Percentiles rank a stretch among this genome's conserved stretches.
Evolutionary conservation across 1,284 basidiomycete genomes (phyloP).

Genomic region (Austropuccinia psidii): DNA sequence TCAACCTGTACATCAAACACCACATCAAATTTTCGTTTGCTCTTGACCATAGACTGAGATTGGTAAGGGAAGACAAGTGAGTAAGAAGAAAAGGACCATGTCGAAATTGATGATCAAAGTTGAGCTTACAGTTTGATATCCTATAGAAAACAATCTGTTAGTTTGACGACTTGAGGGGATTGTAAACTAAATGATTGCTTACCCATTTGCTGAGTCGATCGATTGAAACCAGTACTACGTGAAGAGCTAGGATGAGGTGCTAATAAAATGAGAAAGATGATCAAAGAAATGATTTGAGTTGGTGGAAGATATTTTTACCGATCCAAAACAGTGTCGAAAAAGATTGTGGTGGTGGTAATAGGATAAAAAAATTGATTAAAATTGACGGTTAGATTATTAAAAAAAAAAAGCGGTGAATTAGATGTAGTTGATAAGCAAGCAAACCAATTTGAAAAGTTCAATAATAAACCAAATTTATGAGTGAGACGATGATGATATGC

Average conservation of each 20-base stretch:
- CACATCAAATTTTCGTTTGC: constrained; percentile 27
- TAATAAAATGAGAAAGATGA: not conserved
- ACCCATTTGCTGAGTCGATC: not conserved
- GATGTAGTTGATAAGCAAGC: not conserved
- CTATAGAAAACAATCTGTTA: not conserved
- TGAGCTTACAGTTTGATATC: not conserved
- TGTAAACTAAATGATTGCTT: not conserved
- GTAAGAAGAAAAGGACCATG: not conserved
- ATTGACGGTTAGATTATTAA: not conserved
- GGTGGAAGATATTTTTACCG: too few species aligned
- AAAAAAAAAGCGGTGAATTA: not conserved
- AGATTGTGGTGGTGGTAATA: too few species aligned
- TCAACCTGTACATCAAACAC: constrained; percentile 25
- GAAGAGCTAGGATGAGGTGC: constrained; percentile 29
- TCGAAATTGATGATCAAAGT: not conserved
- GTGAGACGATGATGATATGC: not conserved
- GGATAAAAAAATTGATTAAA: not conserved
- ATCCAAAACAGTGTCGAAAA: too few species aligned
- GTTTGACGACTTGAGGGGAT: not conserved
- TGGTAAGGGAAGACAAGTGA: not conserved
- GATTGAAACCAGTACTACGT: constrained; percentile 1
- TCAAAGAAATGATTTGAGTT: not conserved
- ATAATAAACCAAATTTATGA: not conserved
- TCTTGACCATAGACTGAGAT: not conserved
- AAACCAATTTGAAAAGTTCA: not conserved